Base-by-base conservation (phyloP, 202 grass and related monocot species). In the Zoysia matrella region DNA sequence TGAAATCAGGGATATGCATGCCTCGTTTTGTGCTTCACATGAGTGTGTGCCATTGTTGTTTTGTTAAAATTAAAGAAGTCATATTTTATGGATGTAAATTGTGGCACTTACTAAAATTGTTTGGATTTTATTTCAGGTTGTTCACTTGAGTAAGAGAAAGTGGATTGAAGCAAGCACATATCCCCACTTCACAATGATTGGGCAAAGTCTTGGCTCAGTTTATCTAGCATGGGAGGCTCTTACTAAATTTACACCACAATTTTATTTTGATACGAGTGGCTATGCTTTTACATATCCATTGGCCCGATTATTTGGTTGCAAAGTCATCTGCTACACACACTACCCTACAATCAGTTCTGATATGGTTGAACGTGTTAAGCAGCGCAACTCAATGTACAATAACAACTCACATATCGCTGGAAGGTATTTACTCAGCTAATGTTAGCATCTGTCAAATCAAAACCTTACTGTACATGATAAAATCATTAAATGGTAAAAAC, bases 341-440 rank as follows among this genome's bases (percentile, higher is more conserved):
- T 98, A 98, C 78, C 95, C 95, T 12, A 95, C 95, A 73, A 95
- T 98, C 80, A 98, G 95, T 82, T 91, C 90, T 65, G 95, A 98
- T 73, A 98, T 98, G 95, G 76, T 95, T 80, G 85, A 88, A 60
- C 92, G 92, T 75, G 92, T 98, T 88, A 90, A 74, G 18, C 82
- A 89, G 69, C 80, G 45, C 61, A 91, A 63, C 69, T 93, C 82
- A 65, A 95, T 98, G 92, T 98, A 98, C 74, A 98, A 98, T 66
- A 98, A 98, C 71, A 80, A 91, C 71, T 83, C 88, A 75, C 79
- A 56, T 75, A 90, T 98, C 54, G 80, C 95, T 80, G 85, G 72
- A 82, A 95, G 95, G 95, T 98, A 85, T n/a, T 51, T 1, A 74
- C 5, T 60, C 7, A 44, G 41, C 2, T 45, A 72, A 46, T 77